Evolutionary conservation across 495 filamentous ascomycete genomes (phyloP).

Genomic region (Annulohypoxylon maeteangense): DNA sequence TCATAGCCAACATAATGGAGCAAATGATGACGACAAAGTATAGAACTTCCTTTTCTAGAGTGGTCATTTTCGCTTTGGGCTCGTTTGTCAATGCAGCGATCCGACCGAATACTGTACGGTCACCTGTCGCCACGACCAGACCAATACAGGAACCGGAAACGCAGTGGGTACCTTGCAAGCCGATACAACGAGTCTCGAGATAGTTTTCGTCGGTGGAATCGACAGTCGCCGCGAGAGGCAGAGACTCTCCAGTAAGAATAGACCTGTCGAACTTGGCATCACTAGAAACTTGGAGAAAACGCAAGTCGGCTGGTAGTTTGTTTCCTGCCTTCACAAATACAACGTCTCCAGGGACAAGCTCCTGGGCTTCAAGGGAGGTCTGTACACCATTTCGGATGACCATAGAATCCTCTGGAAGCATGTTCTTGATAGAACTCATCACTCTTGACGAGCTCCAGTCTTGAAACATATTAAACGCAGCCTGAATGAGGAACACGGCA

Average conservation of each 20-base stretch:
- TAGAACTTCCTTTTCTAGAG: conserved; percentile 74
- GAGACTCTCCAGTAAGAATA: conserved; percentile 73
- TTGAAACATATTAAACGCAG: conserved; percentile 73
- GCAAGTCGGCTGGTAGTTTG: conserved; percentile 75
- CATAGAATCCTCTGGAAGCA: conserved; percentile 74
- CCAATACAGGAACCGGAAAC: conserved; percentile 72
- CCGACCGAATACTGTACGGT: conserved; percentile 71
- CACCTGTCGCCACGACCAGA: conserved; percentile 68
- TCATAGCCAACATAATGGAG: conserved; percentile 63
- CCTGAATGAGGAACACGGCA: conserved; percentile 73
- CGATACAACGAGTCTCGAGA: conserved; percentile 77
- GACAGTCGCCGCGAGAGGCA: conserved; percentile 67
- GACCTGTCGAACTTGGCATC: conserved; percentile 79
- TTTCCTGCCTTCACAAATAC: conserved; percentile 71
- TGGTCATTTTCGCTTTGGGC: conserved; percentile 68
- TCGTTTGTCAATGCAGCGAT: conserved; percentile 74
- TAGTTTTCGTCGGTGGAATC: conserved; percentile 75
- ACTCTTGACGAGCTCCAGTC: conserved; percentile 71
- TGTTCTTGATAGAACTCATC: conserved; percentile 71
- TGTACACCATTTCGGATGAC: conserved; percentile 68
- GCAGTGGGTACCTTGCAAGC: conserved; percentile 76
- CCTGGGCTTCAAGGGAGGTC: conserved; percentile 59
- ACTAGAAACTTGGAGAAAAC: conserved; percentile 69
- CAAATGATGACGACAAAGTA: conserved; percentile 74
- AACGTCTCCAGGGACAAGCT: conserved; percentile 75